Conservation (phyloP, 768 basidiomycete genomes). For the Russula emetica region DNA sequence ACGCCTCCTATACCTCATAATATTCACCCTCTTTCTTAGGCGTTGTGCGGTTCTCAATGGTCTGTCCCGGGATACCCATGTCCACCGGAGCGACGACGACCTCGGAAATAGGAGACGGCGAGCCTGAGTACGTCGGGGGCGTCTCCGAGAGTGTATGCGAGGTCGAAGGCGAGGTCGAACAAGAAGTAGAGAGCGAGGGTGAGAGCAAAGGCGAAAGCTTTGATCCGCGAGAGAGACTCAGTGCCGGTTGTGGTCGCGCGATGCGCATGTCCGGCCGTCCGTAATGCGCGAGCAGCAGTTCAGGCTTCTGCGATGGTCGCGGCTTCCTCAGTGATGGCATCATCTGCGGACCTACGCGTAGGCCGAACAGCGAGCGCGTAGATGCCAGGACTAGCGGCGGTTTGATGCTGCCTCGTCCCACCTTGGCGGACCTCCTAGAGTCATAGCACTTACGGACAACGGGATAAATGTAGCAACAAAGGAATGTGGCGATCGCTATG, state of each 20-base stretch:
- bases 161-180: conserved; percentile 1
- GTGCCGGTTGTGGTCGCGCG: conserved; percentile 15
- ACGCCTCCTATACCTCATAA: neutral
- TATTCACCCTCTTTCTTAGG: conserved; percentile 15
- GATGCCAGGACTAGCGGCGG: neutral
- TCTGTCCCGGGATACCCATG: conserved; percentile 5
- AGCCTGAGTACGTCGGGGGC: neutral
- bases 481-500: conserved; percentile 15
- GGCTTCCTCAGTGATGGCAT: too few relatives aligned
- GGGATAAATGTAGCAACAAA: conserved; percentile 25
- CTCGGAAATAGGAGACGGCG: neutral
- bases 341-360: neutral
- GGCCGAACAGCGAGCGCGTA: conserved; percentile 13
- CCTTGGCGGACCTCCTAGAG: neutral
- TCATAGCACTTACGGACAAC: neutral
- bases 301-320: neutral
- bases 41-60: conserved; percentile 16
- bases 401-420: neutral
- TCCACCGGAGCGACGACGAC: conserved; percentile 15
- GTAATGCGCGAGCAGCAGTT: conserved; percentile 18
- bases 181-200: neutral
- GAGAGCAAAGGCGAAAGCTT: neutral
- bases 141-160: neutral
- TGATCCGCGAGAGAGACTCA: conserved; percentile 10
- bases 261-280: conserved; percentile 17